Percentiles rank a stretch among this genome's conserved stretches.
Conservation (phyloP, 495 filamentous ascomycete species). For the Aspergillus bertholletiae region DNA sequence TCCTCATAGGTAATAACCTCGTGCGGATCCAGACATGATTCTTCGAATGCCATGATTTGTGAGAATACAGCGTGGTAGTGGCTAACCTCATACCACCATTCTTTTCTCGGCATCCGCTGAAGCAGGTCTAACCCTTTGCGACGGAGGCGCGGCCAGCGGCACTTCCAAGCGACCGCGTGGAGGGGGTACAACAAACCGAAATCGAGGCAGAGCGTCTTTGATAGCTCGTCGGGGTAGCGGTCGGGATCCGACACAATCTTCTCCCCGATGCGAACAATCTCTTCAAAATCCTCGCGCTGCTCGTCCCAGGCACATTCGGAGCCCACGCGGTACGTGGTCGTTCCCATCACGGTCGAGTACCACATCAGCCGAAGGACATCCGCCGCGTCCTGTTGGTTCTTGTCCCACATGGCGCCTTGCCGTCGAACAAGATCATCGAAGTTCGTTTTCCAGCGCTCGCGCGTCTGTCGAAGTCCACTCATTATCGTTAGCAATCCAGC, state of each 20-base stretch:
- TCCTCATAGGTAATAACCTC: constrained; percentile 1
- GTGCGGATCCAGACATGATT: neutral
- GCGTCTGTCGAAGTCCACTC: neutral
- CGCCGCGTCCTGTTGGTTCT: constrained; percentile 6
- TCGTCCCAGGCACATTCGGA: constrained; percentile 15
- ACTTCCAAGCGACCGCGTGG: constrained; percentile 19
- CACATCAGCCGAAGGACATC: constrained; percentile 13
- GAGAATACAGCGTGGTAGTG: constrained; percentile 16
- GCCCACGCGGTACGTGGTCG: constrained; percentile 4
- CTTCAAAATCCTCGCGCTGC: constrained; percentile 5
- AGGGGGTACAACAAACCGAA: constrained; percentile 16
- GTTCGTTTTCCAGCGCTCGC: constrained; percentile 11
- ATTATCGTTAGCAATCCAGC: neutral
- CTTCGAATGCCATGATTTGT: constrained; percentile 18
- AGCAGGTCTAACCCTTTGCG: constrained; percentile 15
- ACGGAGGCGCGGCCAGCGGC: constrained; percentile 13
- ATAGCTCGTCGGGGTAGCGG: constrained; percentile 8
- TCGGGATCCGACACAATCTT: constrained; percentile 3
- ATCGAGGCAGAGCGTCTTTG: constrained; percentile 12
- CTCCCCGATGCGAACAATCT: constrained; percentile 8
- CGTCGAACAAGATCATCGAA: constrained; percentile 15
- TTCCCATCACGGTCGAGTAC: constrained; percentile 1
- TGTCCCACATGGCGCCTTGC: constrained; percentile 7
- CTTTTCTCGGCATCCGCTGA: constrained; percentile 6
- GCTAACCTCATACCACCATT: constrained; percentile 7